Base-by-base conservation (phyloP, 768 basidiomycete species). In the Megacollybia marginata region DNA sequence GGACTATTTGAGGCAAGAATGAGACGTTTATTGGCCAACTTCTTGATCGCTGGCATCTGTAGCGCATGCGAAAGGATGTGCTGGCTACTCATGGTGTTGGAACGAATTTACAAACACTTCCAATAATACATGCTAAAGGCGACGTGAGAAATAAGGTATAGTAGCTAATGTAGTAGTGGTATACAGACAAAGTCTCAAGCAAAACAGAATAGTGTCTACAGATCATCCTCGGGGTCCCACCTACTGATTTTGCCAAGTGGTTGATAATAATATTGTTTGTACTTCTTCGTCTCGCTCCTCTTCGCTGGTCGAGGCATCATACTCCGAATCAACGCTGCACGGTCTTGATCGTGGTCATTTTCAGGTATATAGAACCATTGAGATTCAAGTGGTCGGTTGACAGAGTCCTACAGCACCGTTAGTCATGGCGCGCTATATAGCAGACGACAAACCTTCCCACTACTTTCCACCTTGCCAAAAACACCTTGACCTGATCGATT, bases 1-100 rank as follows among this genome's bases (percentile, higher is more conserved):
- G 92, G 89, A 57, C 90, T 93, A 50, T 80, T 83, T 5, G 92
- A 95, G 1, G 93, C 93, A 1, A 97, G 73, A 2, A 96, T 69
- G 44, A 97, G 77, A 3, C 88, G 75, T 61, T 92, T 93, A 18
- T 79, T 82, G 35, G 71, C 61, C 1, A 96, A 75, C 61, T 84
- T 88, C 57, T 83, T 71, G 42, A 83, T 69, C 0, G 71, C 72
- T 10, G 83, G 83, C 1, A 79, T 72, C 34, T 72, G 64, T 11
- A 91, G 73, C 1, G 88, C 88, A 59, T 82, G 73, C 1, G 81
- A 64, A 9, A 87, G 78, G 45, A 90, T 71, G 57, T 81, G 78
- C 49, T 70, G 15, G n/a, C n/a, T 16, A 28, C n/a, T 19, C 44
- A 44, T 44, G n/a, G 5, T 40, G 19, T 3, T 19, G 15, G 15